Conservation (phyloP, 768 basidiomycete species). For the Trametes meyenii region DNA sequence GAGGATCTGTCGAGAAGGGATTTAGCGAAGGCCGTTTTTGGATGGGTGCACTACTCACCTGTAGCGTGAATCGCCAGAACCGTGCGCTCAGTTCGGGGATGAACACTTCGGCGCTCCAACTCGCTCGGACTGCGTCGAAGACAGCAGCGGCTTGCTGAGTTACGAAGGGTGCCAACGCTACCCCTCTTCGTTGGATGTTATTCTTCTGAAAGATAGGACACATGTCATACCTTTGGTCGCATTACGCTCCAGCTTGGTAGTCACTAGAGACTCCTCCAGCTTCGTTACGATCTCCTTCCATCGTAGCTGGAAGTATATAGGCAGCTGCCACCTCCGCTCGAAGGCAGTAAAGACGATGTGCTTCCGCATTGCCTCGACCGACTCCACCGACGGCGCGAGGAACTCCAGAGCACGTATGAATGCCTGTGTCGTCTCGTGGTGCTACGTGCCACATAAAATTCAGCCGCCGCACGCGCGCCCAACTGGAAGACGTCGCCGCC, state of each 20-base stretch:
- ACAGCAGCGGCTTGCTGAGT: slow-evolving; percentile 67
- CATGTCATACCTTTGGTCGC: slow-evolving; percentile 43
- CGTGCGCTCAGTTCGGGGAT: slow-evolving; percentile 80
- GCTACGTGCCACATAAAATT: slow-evolving; percentile 45
- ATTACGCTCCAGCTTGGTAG: slow-evolving; percentile 44
- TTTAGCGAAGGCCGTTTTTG: slow-evolving; percentile 1
- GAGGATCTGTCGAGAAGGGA: slow-evolving; percentile 57
- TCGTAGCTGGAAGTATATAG: slow-evolving; percentile 94
- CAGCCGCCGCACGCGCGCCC: not conserved
- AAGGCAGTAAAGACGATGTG: slow-evolving; percentile 76
- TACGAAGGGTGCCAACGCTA: slow-evolving; percentile 44
- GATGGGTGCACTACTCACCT: slow-evolving; percentile 51
- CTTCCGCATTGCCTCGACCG: slow-evolving; percentile 70
- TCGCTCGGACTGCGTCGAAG: slow-evolving; percentile 72
- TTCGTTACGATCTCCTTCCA: slow-evolving; percentile 91
- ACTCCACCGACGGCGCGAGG: slow-evolving; percentile 73
- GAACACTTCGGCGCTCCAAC: slow-evolving; percentile 88
- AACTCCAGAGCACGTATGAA: slow-evolving; percentile 84
- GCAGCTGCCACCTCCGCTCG: slow-evolving; percentile 90
- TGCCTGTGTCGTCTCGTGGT: slow-evolving; percentile 80
- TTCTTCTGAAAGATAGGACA: not conserved
- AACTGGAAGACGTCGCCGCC: not conserved
- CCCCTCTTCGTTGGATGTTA: not conserved
- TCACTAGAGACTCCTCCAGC: slow-evolving; percentile 68
- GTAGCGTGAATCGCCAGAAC: slow-evolving; percentile 91